Evolutionary conservation across 495 filamentous ascomycete species (phyloP).

Genomic region (Hypoxylon rickii): DNA sequence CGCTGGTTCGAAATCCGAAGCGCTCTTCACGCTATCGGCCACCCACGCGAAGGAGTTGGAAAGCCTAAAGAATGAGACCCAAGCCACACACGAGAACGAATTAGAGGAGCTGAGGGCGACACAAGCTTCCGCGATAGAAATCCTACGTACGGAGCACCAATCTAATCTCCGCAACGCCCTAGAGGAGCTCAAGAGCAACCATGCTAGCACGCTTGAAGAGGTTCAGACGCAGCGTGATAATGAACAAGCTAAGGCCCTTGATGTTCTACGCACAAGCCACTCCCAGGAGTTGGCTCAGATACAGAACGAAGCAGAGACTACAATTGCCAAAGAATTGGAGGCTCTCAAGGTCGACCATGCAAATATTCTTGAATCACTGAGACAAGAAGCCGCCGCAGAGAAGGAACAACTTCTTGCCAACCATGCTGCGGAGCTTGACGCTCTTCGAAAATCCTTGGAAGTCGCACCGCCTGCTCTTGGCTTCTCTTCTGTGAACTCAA

Average conservation of each 20-base stretch:
- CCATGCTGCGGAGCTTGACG: conserved; percentile 34
- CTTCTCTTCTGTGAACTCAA: conserved; percentile 54
- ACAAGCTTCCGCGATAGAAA: conserved; percentile 15
- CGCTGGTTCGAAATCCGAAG: conserved; percentile 15
- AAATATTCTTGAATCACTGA: conserved; percentile 17
- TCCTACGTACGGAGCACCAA: conserved; percentile 10
- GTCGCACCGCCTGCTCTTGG: conserved; percentile 37
- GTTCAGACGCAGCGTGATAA: conserved; percentile 13
- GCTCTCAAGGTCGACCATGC: conserved; percentile 25
- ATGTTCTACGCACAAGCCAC: conserved; percentile 18
- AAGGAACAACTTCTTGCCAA: conserved; percentile 26
- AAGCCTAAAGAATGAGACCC: conserved; percentile 15
- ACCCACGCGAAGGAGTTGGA: conserved; percentile 25
- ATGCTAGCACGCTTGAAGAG: conserved; percentile 14
- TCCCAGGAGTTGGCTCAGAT: conserved; percentile 17
- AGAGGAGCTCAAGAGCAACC: conserved; percentile 13
- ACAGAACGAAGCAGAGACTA: conserved; percentile 16
- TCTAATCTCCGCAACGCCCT: conserved; percentile 8
- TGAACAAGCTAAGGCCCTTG: conserved; percentile 20
- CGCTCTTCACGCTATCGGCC: conserved; percentile 8
- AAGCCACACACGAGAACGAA: conserved; percentile 15
- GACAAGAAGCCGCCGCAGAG: conserved; percentile 20
- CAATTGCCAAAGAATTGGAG: conserved; percentile 25
- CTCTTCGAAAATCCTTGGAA: conserved; percentile 28
- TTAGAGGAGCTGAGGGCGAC: conserved; percentile 17